A percentile compares a stretch with the other conserved stretches of the same genome.
Evolutionary conservation across 306 rosid species (phyloP).

Genomic region (Fragaria iinumae): DNA sequence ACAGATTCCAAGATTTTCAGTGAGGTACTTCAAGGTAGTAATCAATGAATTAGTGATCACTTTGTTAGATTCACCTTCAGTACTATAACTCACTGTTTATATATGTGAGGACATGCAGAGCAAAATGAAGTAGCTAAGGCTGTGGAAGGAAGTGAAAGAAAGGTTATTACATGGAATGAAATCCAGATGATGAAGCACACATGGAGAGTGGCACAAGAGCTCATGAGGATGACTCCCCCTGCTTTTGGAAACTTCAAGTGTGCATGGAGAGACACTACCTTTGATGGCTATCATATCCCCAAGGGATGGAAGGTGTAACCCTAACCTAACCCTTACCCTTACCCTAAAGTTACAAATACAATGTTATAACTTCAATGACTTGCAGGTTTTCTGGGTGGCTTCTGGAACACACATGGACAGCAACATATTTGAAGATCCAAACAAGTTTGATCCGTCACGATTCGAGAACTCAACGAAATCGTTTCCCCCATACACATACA

Average conservation of each 20-base stretch:
- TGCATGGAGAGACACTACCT: slow-evolving; percentile 11
- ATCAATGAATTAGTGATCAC: background rate
- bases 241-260: slow-evolving; percentile 16
- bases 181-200: slow-evolving; percentile 22
- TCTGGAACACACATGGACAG: slow-evolving; percentile 21
- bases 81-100: background rate
- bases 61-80: background rate
- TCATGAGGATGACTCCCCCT: slow-evolving; percentile 25
- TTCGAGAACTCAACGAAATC: slow-evolving; percentile 12
- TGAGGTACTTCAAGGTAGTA: slow-evolving; percentile 17
- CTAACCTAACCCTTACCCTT: background rate
- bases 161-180: slow-evolving; percentile 9
- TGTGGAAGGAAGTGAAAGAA: slow-evolving; percentile 5
- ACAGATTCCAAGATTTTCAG: background rate
- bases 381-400: slow-evolving; percentile 9
- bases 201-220: slow-evolving; percentile 26
- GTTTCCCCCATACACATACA: slow-evolving; percentile 7
- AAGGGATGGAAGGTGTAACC: slow-evolving; percentile 5
- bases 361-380: background rate
- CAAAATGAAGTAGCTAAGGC: slow-evolving; percentile 10
- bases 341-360: background rate
- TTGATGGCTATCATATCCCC: slow-evolving; percentile 9
- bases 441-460: slow-evolving; percentile 11
- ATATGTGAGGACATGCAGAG: background rate
- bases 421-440: slow-evolving; percentile 20